Evolutionary conservation across 2,329 filamentous ascomycete species (phyloP).

Genomic region (Paracoccidioides brasiliensis): DNA sequence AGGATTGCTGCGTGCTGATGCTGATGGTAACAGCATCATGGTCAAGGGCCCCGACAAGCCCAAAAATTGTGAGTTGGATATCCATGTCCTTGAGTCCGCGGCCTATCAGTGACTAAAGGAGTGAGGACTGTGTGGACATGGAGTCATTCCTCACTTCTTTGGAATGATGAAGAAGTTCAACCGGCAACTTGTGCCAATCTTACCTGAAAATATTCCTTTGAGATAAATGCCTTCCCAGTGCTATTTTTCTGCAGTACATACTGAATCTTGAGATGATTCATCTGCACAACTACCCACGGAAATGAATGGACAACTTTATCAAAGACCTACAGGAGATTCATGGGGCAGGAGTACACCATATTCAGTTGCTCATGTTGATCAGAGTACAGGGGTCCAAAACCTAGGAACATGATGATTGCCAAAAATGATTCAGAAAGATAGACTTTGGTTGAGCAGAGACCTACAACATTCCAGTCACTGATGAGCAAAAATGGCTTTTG

Average conservation of each 20-base stretch:
- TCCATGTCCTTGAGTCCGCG: conserved; percentile 4
- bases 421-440: conserved; percentile 7
- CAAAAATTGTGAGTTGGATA: neutral
- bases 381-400: conserved; percentile 16
- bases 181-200: conserved; percentile 1
- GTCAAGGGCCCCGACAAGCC: neutral
- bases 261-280: conserved; percentile 12
- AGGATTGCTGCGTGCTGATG: neutral
- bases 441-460: conserved; percentile 4
- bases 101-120: conserved; percentile 8
- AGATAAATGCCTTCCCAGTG: conserved; percentile 13
- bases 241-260: conserved; percentile 19
- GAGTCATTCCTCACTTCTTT: conserved; percentile 7
- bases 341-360: conserved; percentile 11
- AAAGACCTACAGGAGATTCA: conserved; percentile 15
- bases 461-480: conserved; percentile 2
- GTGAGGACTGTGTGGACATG: conserved; percentile 5
- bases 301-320: conserved; percentile 10
- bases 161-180: conserved; percentile 9
- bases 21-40: conserved; percentile 4
- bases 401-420: conserved; percentile 16
- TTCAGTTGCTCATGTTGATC: no score
- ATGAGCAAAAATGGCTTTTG: conserved; percentile 4
- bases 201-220: conserved; percentile 4
- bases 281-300: conserved; percentile 13